Base-by-base conservation (phyloP, 2,329 filamentous ascomycete species). In the Stagonosporopsis cucurbitacearum region DNA sequence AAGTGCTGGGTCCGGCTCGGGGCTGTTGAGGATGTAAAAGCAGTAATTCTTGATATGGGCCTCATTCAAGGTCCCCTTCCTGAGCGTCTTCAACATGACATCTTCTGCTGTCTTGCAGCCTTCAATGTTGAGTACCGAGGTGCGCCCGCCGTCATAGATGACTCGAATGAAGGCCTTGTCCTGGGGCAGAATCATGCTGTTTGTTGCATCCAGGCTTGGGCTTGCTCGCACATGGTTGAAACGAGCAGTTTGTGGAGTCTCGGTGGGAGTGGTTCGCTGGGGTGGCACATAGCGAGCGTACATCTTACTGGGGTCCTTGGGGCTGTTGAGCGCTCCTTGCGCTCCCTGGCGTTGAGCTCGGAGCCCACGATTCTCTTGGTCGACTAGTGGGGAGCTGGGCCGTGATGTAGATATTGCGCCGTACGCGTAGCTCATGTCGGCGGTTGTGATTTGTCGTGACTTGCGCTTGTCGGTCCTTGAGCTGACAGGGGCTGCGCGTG, bases 41-140 rank as follows among this genome's bases (percentile, higher is more conserved):
- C 93, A 97, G 78, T 96, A 98, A 70, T 96, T 96, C 68, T 92
- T 87, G 73, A 95, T 90, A 69, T 97, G 92, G 60, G 94, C 91
- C 71, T 96, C 92, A 20, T 92, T 90, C 26, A 96, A 83, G 36
- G 88, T 87, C 61, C 96, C 91, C 75, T 98, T 98, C 64, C 89
- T 87, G 40, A 98, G 79, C 0, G 95, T 96, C 58, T 91, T 89
- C 41, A 92, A 84, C 81, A 97, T 94, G 48, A 98, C 91, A 64
- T 98, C 92, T 69, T 97, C 95, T 58, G 92, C 90, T 5, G 90
- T 95, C 70, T 88, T 92, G 82, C 93, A 97, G 62, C 91, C 90
- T 62, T 92, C 89, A 64, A 98, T 92, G 75, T 95, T 95, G 70
- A 99, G 88, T 22, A 97, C 93, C 71, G 96, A 96, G 43, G 92